Conservation (phyloP, 495 filamentous ascomycete species). For the Tuber calosporum region DNA sequence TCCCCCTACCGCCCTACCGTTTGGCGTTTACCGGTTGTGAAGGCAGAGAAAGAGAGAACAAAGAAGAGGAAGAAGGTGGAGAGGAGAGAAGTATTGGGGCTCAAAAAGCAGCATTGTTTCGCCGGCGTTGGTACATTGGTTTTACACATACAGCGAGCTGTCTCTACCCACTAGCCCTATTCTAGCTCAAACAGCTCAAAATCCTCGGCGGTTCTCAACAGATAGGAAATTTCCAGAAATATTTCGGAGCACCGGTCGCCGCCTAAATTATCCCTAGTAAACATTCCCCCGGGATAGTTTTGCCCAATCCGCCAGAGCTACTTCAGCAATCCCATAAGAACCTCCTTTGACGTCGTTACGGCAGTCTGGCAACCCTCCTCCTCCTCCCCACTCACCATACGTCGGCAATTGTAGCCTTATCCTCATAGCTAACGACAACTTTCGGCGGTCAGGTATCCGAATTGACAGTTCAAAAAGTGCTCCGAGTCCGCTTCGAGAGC, state of each 20-base stretch:
- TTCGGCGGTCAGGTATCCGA: background rate
- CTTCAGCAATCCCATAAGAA: background rate
- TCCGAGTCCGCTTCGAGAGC: background rate
- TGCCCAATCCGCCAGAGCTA: background rate
- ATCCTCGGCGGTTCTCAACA: background rate
- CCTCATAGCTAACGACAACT: background rate
- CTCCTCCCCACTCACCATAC: background rate
- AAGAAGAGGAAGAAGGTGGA: background rate
- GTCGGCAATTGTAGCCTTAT: background rate
- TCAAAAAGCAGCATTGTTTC: background rate
- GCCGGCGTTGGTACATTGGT: background rate
- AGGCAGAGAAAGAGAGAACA: background rate
- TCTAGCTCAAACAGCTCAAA: constrained; percentile 1
- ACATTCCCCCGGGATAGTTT: background rate
- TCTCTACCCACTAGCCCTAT: background rate
- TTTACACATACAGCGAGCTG: background rate
- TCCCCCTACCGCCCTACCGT: background rate
- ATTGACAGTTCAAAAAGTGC: background rate
- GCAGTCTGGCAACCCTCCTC: background rate
- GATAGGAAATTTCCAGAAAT: constrained; percentile 5
- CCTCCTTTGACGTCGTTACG: background rate
- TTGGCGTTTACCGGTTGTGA: background rate
- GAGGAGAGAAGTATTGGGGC: background rate
- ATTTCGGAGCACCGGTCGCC: background rate
- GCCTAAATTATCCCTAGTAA: background rate